Evolutionary conservation across 192 early-diverging fungal genomes (phyloP).

Genomic region (Coemansia nantahalensis): DNA sequence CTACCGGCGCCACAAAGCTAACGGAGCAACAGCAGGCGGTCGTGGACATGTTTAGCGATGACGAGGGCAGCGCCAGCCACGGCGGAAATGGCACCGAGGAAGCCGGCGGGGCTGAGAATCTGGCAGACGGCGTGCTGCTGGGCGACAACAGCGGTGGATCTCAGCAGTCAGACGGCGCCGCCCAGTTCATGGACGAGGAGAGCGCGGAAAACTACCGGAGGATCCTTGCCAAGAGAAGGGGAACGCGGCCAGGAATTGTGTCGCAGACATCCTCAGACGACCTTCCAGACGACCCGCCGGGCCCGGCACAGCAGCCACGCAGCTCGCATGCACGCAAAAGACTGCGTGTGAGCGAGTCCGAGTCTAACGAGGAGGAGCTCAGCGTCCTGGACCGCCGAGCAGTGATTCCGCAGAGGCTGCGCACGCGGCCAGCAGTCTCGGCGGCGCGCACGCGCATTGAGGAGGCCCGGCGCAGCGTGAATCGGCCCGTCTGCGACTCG

Average conservation of each 20-base stretch:
- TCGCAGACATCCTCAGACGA: background rate
- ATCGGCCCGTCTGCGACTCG: conserved; percentile 11
- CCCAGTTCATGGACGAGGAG: conserved; percentile 49
- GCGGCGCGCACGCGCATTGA: conserved; percentile 17
- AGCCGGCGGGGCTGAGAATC: too few relatives aligned
- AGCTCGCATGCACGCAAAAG: background rate
- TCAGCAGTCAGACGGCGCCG: background rate
- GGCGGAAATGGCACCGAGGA: background rate
- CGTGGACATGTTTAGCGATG: conserved; percentile 30
- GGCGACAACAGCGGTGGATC: too few relatives aligned
- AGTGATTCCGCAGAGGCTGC: conserved; percentile 27
- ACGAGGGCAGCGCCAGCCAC: background rate
- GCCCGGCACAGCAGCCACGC: background rate
- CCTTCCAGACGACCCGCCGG: conserved; percentile 28
- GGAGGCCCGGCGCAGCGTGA: conserved; percentile 20
- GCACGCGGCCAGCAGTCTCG: conserved; percentile 6
- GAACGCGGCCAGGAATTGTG: background rate
- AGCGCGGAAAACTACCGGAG: conserved; percentile 40
- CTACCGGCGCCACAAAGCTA: background rate
- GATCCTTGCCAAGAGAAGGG: conserved; percentile 15
- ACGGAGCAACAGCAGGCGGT: conserved; percentile 7
- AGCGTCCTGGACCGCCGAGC: conserved; percentile 16
- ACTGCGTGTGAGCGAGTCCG: conserved; percentile 26
- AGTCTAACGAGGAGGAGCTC: conserved; percentile 22
- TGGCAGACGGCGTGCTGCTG: too few relatives aligned